Conservation (phyloP, 305 asterid genomes). For the Rubia tinctorum region DNA sequence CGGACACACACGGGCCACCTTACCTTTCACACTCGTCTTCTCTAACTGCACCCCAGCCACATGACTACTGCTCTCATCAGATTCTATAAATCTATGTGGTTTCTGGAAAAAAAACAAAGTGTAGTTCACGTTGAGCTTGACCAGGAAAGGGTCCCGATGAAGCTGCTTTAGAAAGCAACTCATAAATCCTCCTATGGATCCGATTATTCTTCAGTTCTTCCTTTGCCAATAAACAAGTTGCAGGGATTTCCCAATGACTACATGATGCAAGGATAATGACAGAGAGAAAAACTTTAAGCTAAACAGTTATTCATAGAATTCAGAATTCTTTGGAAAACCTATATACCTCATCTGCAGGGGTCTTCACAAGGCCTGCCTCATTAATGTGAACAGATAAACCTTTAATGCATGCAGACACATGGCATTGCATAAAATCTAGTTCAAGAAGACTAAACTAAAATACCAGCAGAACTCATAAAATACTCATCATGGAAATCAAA, state of each 20-base stretch:
- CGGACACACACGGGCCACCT: constrained; percentile 3
- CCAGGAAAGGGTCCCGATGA: constrained; percentile 32
- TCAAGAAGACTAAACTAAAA: background rate
- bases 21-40: constrained; percentile 76
- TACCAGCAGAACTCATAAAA: background rate
- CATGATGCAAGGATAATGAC: background rate
- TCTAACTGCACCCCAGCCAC: constrained; percentile 71
- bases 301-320: background rate
- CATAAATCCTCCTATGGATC: constrained; percentile 82
- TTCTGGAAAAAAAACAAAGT: constrained; percentile 79
- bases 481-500: background rate
- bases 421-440: constrained; percentile 6
- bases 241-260: constrained; percentile 8
- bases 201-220: constrained; percentile 84
- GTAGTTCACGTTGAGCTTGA: constrained; percentile 68
- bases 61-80: constrained; percentile 43
- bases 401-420: constrained; percentile 58
- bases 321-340: background rate
- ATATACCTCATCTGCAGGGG: constrained; percentile 78
- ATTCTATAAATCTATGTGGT: constrained; percentile 74
- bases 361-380: constrained; percentile 52
- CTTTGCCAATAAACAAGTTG: constrained; percentile 50
- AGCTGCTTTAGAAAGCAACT: constrained; percentile 79
- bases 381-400: constrained; percentile 47
- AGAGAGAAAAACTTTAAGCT: background rate